Conservation (phyloP, 352 stramenopile species). For the Thraustochytrium sp. region DNA sequence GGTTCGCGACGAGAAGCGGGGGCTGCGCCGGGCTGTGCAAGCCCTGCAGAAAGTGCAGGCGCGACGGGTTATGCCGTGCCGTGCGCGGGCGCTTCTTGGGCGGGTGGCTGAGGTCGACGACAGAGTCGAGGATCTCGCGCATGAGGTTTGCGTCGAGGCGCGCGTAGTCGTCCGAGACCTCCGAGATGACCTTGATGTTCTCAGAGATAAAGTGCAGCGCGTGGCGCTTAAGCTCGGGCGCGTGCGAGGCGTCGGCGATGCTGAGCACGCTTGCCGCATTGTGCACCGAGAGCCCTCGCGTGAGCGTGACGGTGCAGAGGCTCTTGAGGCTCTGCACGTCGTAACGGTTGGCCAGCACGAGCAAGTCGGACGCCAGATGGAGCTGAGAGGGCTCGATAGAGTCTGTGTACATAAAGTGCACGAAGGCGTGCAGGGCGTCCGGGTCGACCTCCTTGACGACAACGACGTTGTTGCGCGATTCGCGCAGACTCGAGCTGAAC, state of each 20-base stretch:
- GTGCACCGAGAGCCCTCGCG: background rate
- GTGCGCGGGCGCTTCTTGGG: constrained; percentile 15
- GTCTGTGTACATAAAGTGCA: constrained; percentile 40
- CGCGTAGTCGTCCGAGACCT: constrained; percentile 5
- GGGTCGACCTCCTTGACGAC: constrained; percentile 38
- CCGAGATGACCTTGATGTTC: constrained; percentile 23
- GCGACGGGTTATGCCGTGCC: background rate
- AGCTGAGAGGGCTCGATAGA: background rate
- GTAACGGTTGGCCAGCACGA: constrained; percentile 25
- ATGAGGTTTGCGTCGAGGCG: constrained; percentile 24
- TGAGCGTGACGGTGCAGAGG: background rate
- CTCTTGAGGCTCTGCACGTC: constrained; percentile 19
- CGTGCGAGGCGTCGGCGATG: constrained; percentile 10
- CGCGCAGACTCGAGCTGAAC: constrained; percentile 16
- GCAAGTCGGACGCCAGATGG: background rate
- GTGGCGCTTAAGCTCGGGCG: constrained; percentile 6
- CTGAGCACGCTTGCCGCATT: constrained; percentile 20
- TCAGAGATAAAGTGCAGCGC: constrained; percentile 33
- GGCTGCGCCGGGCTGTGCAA: constrained; percentile 17
- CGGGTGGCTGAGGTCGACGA: background rate
- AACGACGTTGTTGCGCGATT: constrained; percentile 18
- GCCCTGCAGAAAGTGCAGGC: background rate
- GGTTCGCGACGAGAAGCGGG: background rate
- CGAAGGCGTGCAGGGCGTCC: constrained; percentile 15
- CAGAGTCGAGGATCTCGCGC: constrained; percentile 33